These are phyloP conservation scores for Melampsora americana DNA, from an alignment of 1,284 basidiomycete species.

Conservation along the genomic window DNA sequence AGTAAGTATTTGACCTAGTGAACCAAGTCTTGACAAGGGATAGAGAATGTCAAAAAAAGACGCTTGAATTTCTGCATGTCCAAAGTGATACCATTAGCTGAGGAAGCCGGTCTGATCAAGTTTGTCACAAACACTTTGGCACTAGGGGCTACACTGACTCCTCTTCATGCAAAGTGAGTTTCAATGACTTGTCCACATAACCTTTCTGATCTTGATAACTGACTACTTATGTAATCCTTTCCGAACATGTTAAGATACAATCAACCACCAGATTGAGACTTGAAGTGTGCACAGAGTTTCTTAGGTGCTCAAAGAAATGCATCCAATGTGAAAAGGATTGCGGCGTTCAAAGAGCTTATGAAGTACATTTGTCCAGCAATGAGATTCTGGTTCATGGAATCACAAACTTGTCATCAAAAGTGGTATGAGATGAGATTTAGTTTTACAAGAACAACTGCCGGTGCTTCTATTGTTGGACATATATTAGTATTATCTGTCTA, in stretches of 20 bases:
- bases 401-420: conserved; percentile 75
- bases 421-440: conserved; percentile 92
- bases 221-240: neutral
- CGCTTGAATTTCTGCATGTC: conserved; percentile 76
- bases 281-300: conserved; percentile 43
- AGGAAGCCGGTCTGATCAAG: conserved; percentile 80
- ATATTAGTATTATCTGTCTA: conserved; percentile 85
- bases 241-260: conserved; percentile 25
- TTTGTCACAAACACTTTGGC: conserved; percentile 80
- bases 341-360: conserved; percentile 61
- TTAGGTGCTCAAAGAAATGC: conserved; percentile 54
- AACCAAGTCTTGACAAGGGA: conserved; percentile 74
- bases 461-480: conserved; percentile 89
- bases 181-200: neutral
- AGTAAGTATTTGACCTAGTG: conserved; percentile 89
- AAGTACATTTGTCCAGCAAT: conserved; percentile 75
- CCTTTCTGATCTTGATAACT: conserved; percentile 44
- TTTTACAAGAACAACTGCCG: conserved; percentile 87
- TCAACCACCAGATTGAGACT: conserved; percentile 31
- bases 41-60: conserved; percentile 69
- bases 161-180: conserved; percentile 64
- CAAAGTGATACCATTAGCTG: conserved; percentile 78
- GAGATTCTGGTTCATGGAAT: conserved; percentile 89
- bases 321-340: conserved; percentile 45
- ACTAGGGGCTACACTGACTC: conserved; percentile 64